A percentile compares a stretch with the other conserved stretches of the same genome.
Evolutionary conservation across 768 basidiomycete species (phyloP).

Genomic region (Termitomyces sp.): DNA sequence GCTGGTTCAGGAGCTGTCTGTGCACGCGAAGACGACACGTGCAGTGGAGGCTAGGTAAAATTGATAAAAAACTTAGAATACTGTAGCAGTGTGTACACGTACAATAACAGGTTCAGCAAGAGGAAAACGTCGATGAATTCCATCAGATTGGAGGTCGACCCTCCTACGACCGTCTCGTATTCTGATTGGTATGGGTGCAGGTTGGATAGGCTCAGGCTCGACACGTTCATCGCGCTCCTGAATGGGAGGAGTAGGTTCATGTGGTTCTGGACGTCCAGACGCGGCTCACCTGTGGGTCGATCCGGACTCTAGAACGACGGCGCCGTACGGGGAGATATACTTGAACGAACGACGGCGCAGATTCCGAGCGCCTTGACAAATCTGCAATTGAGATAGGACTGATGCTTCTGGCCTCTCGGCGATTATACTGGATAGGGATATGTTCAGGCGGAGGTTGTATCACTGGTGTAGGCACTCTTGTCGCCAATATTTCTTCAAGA

Average conservation of each 20-base stretch:
- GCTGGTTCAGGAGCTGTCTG: constrained; percentile 18
- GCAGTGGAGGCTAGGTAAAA: constrained; percentile 8
- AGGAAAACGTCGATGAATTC: background rate
- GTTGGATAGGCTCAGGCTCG: background rate
- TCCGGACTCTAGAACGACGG: background rate
- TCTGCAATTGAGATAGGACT: constrained; percentile 28
- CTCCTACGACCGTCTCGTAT: background rate
- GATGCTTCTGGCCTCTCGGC: constrained; percentile 23
- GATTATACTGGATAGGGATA: constrained; percentile 43
- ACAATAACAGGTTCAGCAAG: constrained; percentile 19
- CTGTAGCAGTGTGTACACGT: background rate
- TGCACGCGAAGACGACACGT: constrained; percentile 7
- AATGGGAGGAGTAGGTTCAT: background rate
- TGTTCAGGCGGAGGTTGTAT: constrained; percentile 42
- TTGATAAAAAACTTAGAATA: background rate
- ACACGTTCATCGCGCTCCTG: background rate
- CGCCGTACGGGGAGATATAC: background rate
- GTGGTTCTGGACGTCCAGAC: background rate
- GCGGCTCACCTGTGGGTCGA: background rate
- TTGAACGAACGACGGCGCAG: constrained; percentile 18
- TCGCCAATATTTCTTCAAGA: constrained; percentile 54
- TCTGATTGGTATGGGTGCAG: background rate
- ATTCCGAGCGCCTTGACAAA: constrained; percentile 21
- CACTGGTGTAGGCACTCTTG: constrained; percentile 18
- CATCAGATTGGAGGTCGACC: background rate